Conservation (phyloP, 2,329 filamentous ascomycete species). For the Aspergillus japonicus region DNA sequence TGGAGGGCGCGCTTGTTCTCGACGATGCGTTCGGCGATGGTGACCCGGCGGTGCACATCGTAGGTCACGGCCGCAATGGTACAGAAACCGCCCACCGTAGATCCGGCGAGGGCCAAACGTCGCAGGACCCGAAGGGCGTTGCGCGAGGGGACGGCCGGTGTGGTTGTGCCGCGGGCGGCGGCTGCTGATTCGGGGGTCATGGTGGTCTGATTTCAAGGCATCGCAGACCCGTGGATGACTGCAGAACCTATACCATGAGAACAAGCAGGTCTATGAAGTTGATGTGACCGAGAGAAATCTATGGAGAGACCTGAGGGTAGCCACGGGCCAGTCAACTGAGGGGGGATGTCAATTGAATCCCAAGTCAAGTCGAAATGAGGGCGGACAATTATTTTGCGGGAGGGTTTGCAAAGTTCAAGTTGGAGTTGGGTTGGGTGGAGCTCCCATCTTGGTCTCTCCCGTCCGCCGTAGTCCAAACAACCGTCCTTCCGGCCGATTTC, state of each 20-base stretch:
- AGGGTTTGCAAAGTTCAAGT: conserved; percentile 10
- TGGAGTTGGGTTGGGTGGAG: too few relatives aligned
- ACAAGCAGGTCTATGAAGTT: not conserved
- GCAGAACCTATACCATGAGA: conserved; percentile 17
- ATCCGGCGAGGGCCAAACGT: conserved; percentile 34
- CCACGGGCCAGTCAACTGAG: conserved; percentile 4
- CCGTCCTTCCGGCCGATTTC: conserved; percentile 1
- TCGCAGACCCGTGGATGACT: conserved; percentile 17
- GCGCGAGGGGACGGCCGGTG: conserved; percentile 42
- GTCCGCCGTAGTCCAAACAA: conserved; percentile 11
- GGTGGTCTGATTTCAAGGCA: conserved; percentile 18
- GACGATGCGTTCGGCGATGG: conserved; percentile 43
- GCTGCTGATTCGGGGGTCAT: conserved; percentile 35
- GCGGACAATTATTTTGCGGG: conserved; percentile 10
- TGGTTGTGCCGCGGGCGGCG: conserved; percentile 19
- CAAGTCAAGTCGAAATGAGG: not conserved
- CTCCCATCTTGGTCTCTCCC: conserved; percentile 9
- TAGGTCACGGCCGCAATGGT: conserved; percentile 43
- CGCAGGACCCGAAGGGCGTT: conserved; percentile 45
- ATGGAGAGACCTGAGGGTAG: not conserved
- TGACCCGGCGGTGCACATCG: conserved; percentile 42
- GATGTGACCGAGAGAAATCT: not conserved
- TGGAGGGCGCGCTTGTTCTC: conserved; percentile 46
- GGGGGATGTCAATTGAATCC: conserved; percentile 3
- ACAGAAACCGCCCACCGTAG: conserved; percentile 42